Evolutionary conservation across 768 basidiomycete genomes (phyloP).

Genomic region (Hirschioporus abietinus): DNA sequence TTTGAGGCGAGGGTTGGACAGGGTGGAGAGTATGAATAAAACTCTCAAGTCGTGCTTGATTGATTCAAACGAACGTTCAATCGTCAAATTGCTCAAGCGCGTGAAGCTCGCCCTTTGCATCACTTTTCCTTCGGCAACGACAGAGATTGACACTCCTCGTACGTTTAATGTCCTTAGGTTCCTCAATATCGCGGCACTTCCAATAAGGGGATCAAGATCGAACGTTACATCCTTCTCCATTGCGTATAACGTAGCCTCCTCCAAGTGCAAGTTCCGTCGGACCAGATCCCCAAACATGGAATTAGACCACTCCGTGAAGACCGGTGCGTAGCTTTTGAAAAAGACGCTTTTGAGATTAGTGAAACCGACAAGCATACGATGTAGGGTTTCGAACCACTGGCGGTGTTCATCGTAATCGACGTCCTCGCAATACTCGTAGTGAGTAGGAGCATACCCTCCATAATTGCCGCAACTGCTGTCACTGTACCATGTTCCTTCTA

Average conservation of each 20-base stretch:
- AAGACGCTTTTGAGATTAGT: neutral
- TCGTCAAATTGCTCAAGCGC: no score
- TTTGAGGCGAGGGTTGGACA: neutral
- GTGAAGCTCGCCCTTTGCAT: no score
- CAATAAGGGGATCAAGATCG: neutral
- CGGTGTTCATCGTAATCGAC: no score
- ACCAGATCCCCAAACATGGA: neutral
- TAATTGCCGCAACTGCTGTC: no score
- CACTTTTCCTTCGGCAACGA: no score
- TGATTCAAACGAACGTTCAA: no score
- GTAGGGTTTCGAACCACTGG: neutral
- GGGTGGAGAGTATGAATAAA: neutral
- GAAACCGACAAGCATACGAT: neutral
- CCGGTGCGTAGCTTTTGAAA: neutral
- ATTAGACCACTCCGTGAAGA: neutral
- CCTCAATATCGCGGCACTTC: no score
- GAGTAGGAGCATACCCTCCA: no score
- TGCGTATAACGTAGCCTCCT: neutral
- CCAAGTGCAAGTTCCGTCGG: neutral
- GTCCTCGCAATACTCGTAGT: no score
- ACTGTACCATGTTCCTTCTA: no score
- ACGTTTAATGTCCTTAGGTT: no score
- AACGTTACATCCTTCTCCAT: neutral
- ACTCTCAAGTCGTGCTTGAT: neutral
- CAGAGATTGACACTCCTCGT: no score